Base-by-base conservation (phyloP, 2,329 filamentous ascomycete genomes). In the Monilinia vaccinii-corymbosi region DNA sequence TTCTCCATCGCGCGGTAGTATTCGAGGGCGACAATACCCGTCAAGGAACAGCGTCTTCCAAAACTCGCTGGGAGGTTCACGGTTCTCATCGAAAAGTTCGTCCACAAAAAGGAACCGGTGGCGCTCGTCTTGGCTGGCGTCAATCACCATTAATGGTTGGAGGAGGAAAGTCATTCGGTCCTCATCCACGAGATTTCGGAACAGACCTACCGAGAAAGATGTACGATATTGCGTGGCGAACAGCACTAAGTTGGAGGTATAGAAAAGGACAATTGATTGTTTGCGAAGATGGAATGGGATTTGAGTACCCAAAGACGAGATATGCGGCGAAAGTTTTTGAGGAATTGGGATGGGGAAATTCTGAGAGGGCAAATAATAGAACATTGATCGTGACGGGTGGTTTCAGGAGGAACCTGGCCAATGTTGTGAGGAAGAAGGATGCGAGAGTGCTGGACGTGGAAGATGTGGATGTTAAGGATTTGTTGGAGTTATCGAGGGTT, bases 401-500 rank as follows among this genome's bases (percentile, higher is more conserved):
- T 60, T 74, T 76, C 67, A 78, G 87, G 63, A 77, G 81, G 46
- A 80, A 83, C 60, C 76, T 97, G 52, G 87, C 85, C 66, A 79
- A 79, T 42, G 85, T 86, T 38, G 78, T 96, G 71, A 47, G 42
- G 18, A 76, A 82, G 10, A 77, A 82, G 69, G 81, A 91, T 63
- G 90, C 88, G 23, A 82, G 84, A 60, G 86, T 87, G 10, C 77
- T 91, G 67, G 81, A 83, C 60, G 78, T 87, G 61, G 77, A 81
- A n/a, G 88, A 96, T 64, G 90, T 99, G 40, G 94, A 97, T 75
- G 91, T 99, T 64, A 99, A 97, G 81, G 89, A 97, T 73, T 75
- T 99, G 65, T 76, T 99, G 66, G 89, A 94, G 77, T 85, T 87
- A 58, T 88, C 89, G 58, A 85, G 91, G 69, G 78, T 99, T 62